Percentiles rank a stretch among this genome's conserved stretches.
Evolutionary conservation across 441 rosid species (phyloP).

Genomic region (Pelargonium cotyledonis): DNA sequence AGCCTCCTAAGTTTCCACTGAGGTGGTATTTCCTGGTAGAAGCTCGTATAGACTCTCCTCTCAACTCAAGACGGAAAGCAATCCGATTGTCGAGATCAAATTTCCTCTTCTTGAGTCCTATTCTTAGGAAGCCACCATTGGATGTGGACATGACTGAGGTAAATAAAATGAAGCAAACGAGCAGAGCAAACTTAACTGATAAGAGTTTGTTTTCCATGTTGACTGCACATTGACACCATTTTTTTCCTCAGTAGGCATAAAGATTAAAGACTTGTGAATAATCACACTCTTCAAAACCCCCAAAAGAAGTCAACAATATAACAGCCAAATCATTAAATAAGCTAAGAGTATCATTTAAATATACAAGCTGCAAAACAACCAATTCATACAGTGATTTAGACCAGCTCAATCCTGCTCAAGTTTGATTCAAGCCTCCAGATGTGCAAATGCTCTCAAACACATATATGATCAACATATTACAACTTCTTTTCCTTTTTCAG

Average conservation of each 20-base stretch:
- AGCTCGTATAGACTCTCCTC: conserved; percentile 23
- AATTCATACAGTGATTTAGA: background rate
- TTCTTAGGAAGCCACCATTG: conserved; percentile 42
- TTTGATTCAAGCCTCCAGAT: too few species aligned
- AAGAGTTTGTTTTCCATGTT: background rate
- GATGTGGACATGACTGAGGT: conserved; percentile 39
- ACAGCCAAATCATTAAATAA: background rate
- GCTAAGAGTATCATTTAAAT: background rate
- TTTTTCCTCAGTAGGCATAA: background rate
- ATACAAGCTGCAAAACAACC: background rate
- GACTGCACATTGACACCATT: background rate
- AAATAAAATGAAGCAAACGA: background rate
- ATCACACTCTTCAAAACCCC: background rate
- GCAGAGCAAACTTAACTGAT: background rate
- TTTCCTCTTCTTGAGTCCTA: conserved; percentile 52
- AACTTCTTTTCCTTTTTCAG: background rate
- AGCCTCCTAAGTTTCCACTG: conserved; percentile 2
- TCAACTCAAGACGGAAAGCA: conserved; percentile 28
- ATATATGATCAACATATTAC: background rate
- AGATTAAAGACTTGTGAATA: background rate
- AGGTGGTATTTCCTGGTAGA: conserved; percentile 12
- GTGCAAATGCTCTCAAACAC: too few species aligned
- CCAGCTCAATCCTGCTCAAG: background rate
- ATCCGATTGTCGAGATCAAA: conserved; percentile 36
- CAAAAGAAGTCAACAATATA: background rate